Evolutionary conservation across 108 stramenopile species (phyloP), one percentile per base, ranked within the genome.

Genomic region (Conticribra weissflogii): DNA sequence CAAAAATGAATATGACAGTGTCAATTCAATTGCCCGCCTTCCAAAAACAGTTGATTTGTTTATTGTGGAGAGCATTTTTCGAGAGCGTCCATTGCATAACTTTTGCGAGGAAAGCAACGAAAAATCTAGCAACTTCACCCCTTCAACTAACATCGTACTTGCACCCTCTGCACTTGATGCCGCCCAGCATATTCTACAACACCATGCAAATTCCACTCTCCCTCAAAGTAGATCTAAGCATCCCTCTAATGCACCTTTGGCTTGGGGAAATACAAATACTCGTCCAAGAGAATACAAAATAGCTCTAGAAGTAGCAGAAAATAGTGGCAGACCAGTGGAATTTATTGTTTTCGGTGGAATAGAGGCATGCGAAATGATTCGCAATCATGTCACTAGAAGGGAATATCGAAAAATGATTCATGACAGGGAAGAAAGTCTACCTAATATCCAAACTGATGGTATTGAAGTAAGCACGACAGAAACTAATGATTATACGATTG

Each of bases 251-350:
- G 56, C 55, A 24, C 72, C 83, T 3, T 28, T 86, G 23, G 71
- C 82, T 12, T 87, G 89, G 90, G 92, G 92, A 1, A 93, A 93
- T 61, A 93, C 92, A n/a, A 93, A 93, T 49, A 76, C 89, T 4
- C 78, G 85, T 54, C 72, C 85, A 18, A 63, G 78, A 47, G 89
- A 93, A 28, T 89, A 84, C 61, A 46, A 55, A 31, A 21, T 46
- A 21, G 92, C 89, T 23, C 75, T 93, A 51, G 86, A 88, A 53
- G 83, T 78, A 25, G 89, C 89, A 15, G 44, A 49, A 24, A 34
- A 55, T 19, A 83, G 74, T 58, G 58, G 81, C 56, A 75, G 92
- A 52, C 88, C 92, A 1, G 89, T 93, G n/a, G 61, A 83, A 24
- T 90, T 93, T 67, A 63, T 89, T 4, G 64, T 83, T 17, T 88